Evolutionary conservation across 2,329 filamentous ascomycete species (phyloP).

Genomic region (Didymella sp.): DNA sequence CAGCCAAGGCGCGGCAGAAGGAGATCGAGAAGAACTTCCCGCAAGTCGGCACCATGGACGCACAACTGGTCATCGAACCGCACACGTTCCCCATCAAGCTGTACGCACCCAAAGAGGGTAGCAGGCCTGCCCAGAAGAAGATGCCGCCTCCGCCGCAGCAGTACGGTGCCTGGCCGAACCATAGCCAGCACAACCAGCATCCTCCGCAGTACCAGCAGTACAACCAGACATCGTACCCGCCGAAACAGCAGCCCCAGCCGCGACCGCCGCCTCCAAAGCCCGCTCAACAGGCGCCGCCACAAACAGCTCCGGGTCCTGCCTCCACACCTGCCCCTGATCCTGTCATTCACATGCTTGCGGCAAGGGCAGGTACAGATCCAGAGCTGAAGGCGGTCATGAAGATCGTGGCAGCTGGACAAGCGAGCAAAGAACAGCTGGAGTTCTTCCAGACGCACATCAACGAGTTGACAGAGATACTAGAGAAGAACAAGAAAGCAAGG

Average conservation of each 20-base stretch:
- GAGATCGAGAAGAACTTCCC: constrained; percentile 48
- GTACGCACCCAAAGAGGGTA: constrained; percentile 42
- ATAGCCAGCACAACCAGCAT: constrained; percentile 38
- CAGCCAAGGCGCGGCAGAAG: constrained; percentile 68
- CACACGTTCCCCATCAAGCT: constrained; percentile 73
- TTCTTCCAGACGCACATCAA: constrained; percentile 84
- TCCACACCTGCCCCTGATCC: constrained; percentile 65
- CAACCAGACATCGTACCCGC: constrained; percentile 13
- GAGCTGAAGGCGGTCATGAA: constrained; percentile 82
- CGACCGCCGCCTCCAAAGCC: constrained; percentile 44
- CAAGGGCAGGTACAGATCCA: constrained; percentile 75
- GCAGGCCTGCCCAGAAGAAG: constrained; percentile 39
- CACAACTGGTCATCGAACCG: constrained; percentile 78
- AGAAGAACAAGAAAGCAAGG: constrained; percentile 49
- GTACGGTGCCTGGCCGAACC: constrained; percentile 47
- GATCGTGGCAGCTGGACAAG: constrained; percentile 77
- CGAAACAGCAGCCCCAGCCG: constrained; percentile 28
- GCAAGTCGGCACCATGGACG: constrained; percentile 48
- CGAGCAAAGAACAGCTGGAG: constrained; percentile 72
- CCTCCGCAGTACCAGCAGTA: constrained; percentile 27
- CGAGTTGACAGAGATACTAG: constrained; percentile 68
- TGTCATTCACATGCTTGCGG: constrained; percentile 80
- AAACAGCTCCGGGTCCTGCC: constrained; percentile 27
- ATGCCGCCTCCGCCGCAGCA: constrained; percentile 29
- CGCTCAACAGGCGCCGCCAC: constrained; percentile 32